phyloP scores from a whole-genome alignment of 2,329 filamentous ascomycete species.

The Fusarium foetens region DNA sequence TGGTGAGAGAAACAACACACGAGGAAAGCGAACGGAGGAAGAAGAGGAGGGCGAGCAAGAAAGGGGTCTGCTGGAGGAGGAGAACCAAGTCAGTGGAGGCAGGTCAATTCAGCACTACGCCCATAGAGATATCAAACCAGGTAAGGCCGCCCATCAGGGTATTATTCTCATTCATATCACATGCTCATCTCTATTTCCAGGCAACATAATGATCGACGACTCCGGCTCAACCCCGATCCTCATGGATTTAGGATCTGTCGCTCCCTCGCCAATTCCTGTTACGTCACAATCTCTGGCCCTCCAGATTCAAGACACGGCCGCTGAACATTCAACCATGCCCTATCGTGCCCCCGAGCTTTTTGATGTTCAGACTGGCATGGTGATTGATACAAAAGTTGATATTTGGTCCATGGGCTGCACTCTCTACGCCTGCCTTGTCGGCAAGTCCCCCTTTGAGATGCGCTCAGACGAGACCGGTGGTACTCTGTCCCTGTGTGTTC shows the following conservation, averaged over 20 bases:
- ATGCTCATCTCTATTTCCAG: conserved; percentile 48
- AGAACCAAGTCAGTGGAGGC: conserved; percentile 72
- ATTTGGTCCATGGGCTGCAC: conserved; percentile 98
- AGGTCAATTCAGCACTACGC: conserved; percentile 80
- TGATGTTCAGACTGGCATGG: conserved; percentile 91
- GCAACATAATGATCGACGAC: conserved; percentile 99
- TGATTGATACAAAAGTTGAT: conserved; percentile 95
- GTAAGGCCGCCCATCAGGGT: conserved; percentile 58
- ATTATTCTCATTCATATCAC: not conserved
- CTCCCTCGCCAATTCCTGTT: conserved; percentile 86
- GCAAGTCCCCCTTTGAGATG: conserved; percentile 96
- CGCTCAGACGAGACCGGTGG: conserved; percentile 96
- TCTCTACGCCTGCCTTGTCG: conserved; percentile 95
- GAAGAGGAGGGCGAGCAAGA: conserved; percentile 80
- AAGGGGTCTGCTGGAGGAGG: conserved; percentile 83
- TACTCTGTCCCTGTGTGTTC: conserved; percentile 88
- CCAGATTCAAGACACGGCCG: conserved; percentile 91
- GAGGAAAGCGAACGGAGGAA: conserved; percentile 63
- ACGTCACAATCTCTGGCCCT: conserved; percentile 91
- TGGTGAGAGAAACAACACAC: conserved; percentile 48
- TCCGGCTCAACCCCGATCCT: conserved; percentile 88
- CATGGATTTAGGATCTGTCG: conserved; percentile 96
- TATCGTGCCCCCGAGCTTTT: conserved; percentile 98
- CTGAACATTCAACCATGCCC: conserved; percentile 97
- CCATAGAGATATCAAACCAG: conserved; percentile 97